phyloP scores from a whole-genome alignment of 2,329 filamentous ascomycete genomes.

The Diaporthe sp. region DNA sequence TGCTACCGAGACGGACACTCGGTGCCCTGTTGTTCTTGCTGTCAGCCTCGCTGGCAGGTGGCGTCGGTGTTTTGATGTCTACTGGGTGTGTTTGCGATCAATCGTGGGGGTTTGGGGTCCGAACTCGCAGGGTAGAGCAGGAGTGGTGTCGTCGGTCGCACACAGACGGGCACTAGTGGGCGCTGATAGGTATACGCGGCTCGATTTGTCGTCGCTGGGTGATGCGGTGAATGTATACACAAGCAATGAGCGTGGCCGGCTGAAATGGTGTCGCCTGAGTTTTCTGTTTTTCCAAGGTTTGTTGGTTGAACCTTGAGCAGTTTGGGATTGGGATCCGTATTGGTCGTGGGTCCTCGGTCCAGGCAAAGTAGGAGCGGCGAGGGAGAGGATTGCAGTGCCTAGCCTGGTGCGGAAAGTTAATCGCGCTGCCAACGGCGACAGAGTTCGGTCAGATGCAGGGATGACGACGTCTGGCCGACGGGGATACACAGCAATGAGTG shows the following conservation, averaged over 20 bases:
- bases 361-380: slow-evolving; percentile 5
- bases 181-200: neutral
- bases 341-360: neutral
- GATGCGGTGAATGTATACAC: neutral
- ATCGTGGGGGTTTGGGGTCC: slow-evolving; percentile 13
- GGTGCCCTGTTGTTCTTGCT: neutral
- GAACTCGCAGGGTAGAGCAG: slow-evolving; percentile 9
- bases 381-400: neutral
- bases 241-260: neutral
- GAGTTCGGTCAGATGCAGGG: slow-evolving; percentile 2
- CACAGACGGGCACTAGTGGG: slow-evolving; percentile 13
- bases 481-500: neutral
- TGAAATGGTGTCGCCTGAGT: neutral
- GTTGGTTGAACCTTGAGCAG: slow-evolving; percentile 5
- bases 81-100: neutral
- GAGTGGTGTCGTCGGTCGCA: neutral
- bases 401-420: neutral
- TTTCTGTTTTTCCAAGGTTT: slow-evolving; percentile 16
- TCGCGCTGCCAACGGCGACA: slow-evolving; percentile 17
- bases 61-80: neutral
- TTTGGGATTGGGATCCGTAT: neutral
- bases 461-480: neutral
- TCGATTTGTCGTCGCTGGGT: neutral
- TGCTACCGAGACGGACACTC: neutral
- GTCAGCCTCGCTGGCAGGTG: neutral